Evolutionary conservation across 2,329 filamentous ascomycete species (phyloP).

Genomic region (Pseudogymnoascus sp.): DNA sequence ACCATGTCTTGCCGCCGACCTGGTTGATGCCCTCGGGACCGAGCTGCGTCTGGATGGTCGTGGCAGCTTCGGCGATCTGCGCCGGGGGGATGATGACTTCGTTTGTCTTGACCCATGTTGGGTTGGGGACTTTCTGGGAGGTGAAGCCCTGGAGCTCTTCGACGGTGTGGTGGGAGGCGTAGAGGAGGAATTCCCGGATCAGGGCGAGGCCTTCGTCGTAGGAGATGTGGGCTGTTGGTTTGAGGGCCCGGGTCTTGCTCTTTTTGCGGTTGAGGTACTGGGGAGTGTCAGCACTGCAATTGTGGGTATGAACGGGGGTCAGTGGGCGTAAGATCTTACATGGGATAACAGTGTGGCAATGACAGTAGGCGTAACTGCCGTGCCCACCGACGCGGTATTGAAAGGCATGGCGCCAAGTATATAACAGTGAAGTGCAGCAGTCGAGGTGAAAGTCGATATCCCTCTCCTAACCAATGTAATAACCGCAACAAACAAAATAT

Average conservation of each 20-base stretch:
- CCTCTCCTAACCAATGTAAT: neutral
- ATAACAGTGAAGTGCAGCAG: neutral
- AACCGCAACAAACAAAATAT: neutral
- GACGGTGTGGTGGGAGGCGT: conserved; percentile 80
- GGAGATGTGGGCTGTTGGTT: conserved; percentile 82
- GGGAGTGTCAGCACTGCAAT: conserved; percentile 7
- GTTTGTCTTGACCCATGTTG: conserved; percentile 78
- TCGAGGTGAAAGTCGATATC: neutral
- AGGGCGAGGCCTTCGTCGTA: conserved; percentile 90
- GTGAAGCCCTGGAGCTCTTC: conserved; percentile 93
- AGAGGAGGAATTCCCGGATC: conserved; percentile 76
- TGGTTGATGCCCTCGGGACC: conserved; percentile 64
- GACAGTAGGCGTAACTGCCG: conserved; percentile 80
- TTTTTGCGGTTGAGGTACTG: conserved; percentile 77
- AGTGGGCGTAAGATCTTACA: conserved; percentile 40
- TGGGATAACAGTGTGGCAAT: conserved; percentile 81
- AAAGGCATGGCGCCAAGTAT: conserved; percentile 34
- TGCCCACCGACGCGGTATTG: conserved; percentile 72
- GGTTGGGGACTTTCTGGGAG: conserved; percentile 80
- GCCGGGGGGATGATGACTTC: conserved; percentile 55
- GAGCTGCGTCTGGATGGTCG: conserved; percentile 63
- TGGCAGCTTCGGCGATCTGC: conserved; percentile 59
- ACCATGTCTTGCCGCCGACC: conserved; percentile 78
- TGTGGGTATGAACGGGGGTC: neutral
- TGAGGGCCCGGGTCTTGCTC: conserved; percentile 46